Evolutionary conservation across 257 asterid species (phyloP), one percentile per base, ranked within the genome.

Genomic region (Verbena officinalis): DNA sequence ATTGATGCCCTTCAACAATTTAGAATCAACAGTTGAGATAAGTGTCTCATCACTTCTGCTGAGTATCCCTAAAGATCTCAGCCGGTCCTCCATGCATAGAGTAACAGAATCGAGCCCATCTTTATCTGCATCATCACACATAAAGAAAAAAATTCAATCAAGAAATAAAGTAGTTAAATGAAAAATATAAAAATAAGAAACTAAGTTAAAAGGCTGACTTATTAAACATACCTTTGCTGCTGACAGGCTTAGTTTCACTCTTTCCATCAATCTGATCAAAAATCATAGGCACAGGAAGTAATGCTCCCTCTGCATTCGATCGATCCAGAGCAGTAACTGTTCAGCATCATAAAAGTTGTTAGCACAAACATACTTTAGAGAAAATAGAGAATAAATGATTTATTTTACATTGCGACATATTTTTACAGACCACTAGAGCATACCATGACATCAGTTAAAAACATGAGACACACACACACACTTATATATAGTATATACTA

Each of bases 321-420:
- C 92, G 86, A 80, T 93, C 97, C 22, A 93, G 80, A 13, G 96
- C 95, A 67, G 96, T 84, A 75, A 88, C 99, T 93, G 97, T 68
- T 65, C 36, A 67, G 19, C 43, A 70, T 10, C 64, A 60, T 36
- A 70, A 34, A 20, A 22, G 39, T 36, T 40, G 71, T 67, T 40
- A 78, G 2, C 11, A 59, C 44, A 68, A 27, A 40, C 11, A 42
- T 15, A 62, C 54, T 54, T 62, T 48, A 45, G 17, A 27, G 21
- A 59, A 44, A 13, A 55, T 30, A 52, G 38, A 70, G 30, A 54
- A 19, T 10, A 3, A 31, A 50, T 9, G 10, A 17, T 30, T 24
- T 48, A 16, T 1, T n/a, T 64, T 42, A 45, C 57, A 19, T 16
- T 15, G 52, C 3, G 19, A 64, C 39, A 38, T 8, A 22, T 23